Percentiles rank a stretch among this genome's conserved stretches.
These are phyloP conservation scores for Oemleria cerasiformis DNA, from an alignment of 306 rosid species.

Conservation along the genomic window DNA sequence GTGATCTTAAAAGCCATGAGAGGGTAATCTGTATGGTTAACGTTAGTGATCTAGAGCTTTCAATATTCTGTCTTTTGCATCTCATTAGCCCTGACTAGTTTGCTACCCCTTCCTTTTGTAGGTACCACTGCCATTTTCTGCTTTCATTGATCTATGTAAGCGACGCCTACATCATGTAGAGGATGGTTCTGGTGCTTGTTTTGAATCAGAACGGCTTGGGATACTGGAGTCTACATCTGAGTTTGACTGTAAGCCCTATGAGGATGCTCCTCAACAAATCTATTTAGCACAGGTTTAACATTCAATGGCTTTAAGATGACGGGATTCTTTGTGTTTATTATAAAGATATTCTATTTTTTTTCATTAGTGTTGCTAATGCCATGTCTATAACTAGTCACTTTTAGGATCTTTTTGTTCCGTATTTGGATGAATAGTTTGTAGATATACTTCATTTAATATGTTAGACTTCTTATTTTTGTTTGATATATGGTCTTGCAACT, in stretches of 20 bases:
- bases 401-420: neutral
- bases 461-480: slow-evolving; percentile 6
- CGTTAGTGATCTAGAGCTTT: slow-evolving; percentile 9
- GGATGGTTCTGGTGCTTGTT: slow-evolving; percentile 23
- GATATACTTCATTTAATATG: neutral
- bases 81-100: slow-evolving; percentile 10
- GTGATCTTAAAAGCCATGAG: slow-evolving; percentile 86
- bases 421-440: neutral
- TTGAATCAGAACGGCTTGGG: slow-evolving; percentile 24
- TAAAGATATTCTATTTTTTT: slow-evolving; percentile 15
- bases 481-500: neutral
- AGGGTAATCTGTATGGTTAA: slow-evolving; percentile 46
- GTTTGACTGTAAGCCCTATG: slow-evolving; percentile 37
- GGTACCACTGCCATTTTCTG: slow-evolving; percentile 83
- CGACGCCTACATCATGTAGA: slow-evolving; percentile 38
- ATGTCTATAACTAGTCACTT: neutral
- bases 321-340: neutral
- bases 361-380: slow-evolving; percentile 4
- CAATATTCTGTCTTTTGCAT: slow-evolving; percentile 1
- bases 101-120: slow-evolving; percentile 26
- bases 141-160: slow-evolving; percentile 62
- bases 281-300: slow-evolving; percentile 89
- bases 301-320: slow-evolving; percentile 19
- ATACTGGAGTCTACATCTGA: slow-evolving; percentile 19
- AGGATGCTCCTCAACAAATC: slow-evolving; percentile 55